Evolutionary conservation across 768 basidiomycete species (phyloP).

Genomic region (Boletus rubescentipes): DNA sequence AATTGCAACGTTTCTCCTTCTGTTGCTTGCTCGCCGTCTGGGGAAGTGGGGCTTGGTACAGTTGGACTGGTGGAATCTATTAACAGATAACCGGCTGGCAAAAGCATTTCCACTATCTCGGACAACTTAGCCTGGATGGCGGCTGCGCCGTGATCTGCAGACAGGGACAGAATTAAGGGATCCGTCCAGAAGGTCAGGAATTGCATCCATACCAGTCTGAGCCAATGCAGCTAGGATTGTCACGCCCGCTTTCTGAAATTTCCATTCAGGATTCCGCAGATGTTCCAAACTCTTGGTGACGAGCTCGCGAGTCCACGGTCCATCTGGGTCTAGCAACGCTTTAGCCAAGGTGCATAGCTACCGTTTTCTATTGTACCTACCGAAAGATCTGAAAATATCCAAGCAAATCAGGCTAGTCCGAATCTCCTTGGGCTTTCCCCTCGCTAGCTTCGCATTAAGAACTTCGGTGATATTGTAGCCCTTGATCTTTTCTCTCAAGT

Average conservation of each 20-base stretch:
- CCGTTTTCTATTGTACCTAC: constrained; percentile 1
- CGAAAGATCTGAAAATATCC: constrained; percentile 21
- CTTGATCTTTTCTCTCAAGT: background rate
- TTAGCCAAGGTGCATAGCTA: background rate
- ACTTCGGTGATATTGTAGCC: constrained; percentile 17
- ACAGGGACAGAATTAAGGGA: background rate
- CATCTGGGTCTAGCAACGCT: constrained; percentile 1
- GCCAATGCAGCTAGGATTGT: constrained; percentile 22
- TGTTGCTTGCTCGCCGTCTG: too few relatives aligned
- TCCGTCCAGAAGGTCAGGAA: background rate
- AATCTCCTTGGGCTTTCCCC: constrained; percentile 13
- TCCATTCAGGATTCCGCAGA: constrained; percentile 8
- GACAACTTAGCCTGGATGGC: constrained; percentile 4
- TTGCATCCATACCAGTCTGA: constrained; percentile 12
- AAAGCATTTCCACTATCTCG: constrained; percentile 20
- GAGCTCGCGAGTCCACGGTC: constrained; percentile 13
- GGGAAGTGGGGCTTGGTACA: too few relatives aligned
- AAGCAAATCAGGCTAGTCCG: constrained; percentile 25
- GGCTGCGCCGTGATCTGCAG: constrained; percentile 15
- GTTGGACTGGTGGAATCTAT: too few relatives aligned
- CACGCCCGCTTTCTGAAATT: constrained; percentile 24
- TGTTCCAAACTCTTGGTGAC: constrained; percentile 10
- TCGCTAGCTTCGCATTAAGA: constrained; percentile 14
- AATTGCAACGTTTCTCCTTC: too few relatives aligned
- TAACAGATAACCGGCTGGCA: constrained; percentile 10